Evolutionary conservation across 768 basidiomycete species (phyloP), one percentile per base, ranked within the genome.

Genomic region (Kwoniella sp.): DNA sequence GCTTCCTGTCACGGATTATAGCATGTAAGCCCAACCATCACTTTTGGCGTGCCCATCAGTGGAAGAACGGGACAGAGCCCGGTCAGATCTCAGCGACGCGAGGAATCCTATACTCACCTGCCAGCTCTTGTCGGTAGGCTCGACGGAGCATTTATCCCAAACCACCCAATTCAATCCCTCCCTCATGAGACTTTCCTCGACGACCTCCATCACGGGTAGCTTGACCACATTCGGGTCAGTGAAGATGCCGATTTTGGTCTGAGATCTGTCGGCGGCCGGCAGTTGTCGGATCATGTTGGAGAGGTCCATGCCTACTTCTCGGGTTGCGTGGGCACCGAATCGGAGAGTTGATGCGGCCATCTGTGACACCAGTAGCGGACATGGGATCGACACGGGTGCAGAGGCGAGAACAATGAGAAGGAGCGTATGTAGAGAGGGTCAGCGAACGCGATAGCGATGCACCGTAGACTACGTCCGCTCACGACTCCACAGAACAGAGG

Each of bases 211-310:
- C 2, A 93, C 90, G 57, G 83, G 85, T 58, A 97, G 84, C 69
- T 89, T 88, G 50, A 87, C 88, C 25, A 98, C 85, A 61, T 89
- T 90, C 13, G 88, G 87, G 74, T 98, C 95, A 3, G 95, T 97
- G 79, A 94, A 95, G 23, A 98, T 90, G 20, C 86, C 95, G 69
- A 98, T 91, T 89, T 96, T 78, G 41, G 74, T 74, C 25, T 68
- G 55, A 26, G 66, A 60, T 48, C 66, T 66, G 61, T 68, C 71
- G 38, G 67, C 56, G n/a, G 72, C 60, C 13, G 75, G 73, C 13
- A 77, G 66, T 41, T 71, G 70, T 13, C 57, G 31, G 56, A 76
- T 71, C 77, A 75, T 78, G 65, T 75, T 75, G 48, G 71, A 61
- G 30, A 74, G 65, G 54, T 77, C 76, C 67, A 67, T 64, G 1